Conservation (phyloP, 768 basidiomycete species). For the Tricholomella constricta region DNA sequence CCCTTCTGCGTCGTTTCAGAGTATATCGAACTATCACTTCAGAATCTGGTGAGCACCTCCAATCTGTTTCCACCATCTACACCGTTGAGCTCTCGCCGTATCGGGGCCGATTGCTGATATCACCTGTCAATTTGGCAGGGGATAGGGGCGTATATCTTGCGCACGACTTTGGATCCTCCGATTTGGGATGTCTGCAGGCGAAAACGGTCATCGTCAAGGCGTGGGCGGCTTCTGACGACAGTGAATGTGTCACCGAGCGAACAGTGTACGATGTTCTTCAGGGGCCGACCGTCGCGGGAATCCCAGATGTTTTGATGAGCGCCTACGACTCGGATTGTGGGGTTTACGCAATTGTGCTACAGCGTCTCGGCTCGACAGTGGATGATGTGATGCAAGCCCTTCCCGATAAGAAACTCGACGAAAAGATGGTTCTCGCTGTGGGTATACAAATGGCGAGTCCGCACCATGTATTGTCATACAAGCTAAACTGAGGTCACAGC, state of each 20-base stretch:
- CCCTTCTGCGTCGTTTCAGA: slow-evolving; percentile 27
- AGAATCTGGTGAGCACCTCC: slow-evolving; percentile 24
- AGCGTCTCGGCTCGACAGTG: slow-evolving; percentile 29
- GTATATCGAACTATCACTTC: slow-evolving; percentile 28
- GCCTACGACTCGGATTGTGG: slow-evolving; percentile 19
- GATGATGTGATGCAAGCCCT: slow-evolving; percentile 21
- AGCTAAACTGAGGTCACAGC: neutral
- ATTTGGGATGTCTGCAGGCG: slow-evolving; percentile 22
- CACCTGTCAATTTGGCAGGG: slow-evolving; percentile 19
- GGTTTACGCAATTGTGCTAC: slow-evolving; percentile 27
- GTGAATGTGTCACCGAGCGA: slow-evolving; percentile 28
- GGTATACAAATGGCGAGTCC: slow-evolving; percentile 31
- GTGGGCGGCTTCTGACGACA: slow-evolving; percentile 24
- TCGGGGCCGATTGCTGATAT: neutral
- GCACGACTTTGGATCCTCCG: slow-evolving; percentile 23
- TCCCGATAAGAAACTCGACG: slow-evolving; percentile 17
- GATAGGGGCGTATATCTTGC: slow-evolving; percentile 33
- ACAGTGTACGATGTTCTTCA: slow-evolving; percentile 23
- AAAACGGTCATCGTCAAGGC: slow-evolving; percentile 30
- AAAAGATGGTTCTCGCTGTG: slow-evolving; percentile 26
- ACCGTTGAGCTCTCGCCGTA: too few species aligned
- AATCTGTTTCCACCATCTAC: too few species aligned
- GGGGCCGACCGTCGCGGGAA: slow-evolving; percentile 8
- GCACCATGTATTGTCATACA: too few species aligned
- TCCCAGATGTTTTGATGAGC: slow-evolving; percentile 17